Conservation (phyloP, 1,284 basidiomycete species). For the Leccinum pachyderme region DNA sequence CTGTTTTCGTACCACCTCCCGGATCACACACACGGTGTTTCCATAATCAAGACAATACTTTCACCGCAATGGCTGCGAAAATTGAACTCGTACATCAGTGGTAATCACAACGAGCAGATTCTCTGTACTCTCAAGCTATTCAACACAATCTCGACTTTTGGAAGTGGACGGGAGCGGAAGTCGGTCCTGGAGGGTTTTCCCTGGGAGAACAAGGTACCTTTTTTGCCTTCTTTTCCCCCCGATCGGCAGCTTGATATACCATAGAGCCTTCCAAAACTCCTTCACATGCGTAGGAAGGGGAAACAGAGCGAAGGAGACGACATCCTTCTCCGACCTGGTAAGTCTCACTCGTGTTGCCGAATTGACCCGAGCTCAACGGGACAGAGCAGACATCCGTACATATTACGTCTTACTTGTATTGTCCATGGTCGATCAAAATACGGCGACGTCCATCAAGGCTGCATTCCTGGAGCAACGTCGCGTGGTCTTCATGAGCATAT, state of each 20-base stretch:
- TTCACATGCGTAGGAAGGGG: conserved; percentile 65
- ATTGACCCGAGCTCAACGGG: conserved; percentile 1
- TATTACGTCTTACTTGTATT: conserved; percentile 66
- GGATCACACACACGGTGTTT: conserved; percentile 56
- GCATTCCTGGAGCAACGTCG: conserved; percentile 66
- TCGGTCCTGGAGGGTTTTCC: conserved; percentile 60
- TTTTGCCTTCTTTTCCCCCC: not conserved
- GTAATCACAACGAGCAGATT: conserved; percentile 59
- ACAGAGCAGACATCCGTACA: conserved; percentile 65
- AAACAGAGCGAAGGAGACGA: conserved; percentile 42
- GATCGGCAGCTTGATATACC: not conserved
- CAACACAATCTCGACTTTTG: conserved; percentile 58
- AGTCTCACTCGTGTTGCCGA: conserved; percentile 9
- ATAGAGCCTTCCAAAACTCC: conserved; percentile 63
- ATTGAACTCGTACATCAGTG: conserved; percentile 58
- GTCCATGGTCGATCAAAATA: conserved; percentile 57
- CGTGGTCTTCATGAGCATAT: conserved; percentile 59
- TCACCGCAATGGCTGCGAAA: conserved; percentile 51
- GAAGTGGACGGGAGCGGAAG: conserved; percentile 61
- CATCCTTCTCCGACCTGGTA: conserved; percentile 56
- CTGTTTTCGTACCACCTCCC: conserved; percentile 65
- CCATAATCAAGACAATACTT: conserved; percentile 59
- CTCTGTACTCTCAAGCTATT: conserved; percentile 64
- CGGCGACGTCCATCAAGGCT: conserved; percentile 51
- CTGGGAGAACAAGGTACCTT: conserved; percentile 70